A percentile compares a stretch with the other conserved stretches of the same genome.
phyloP scores from a whole-genome alignment of 306 rosid species.

The Glycine latifolia region DNA sequence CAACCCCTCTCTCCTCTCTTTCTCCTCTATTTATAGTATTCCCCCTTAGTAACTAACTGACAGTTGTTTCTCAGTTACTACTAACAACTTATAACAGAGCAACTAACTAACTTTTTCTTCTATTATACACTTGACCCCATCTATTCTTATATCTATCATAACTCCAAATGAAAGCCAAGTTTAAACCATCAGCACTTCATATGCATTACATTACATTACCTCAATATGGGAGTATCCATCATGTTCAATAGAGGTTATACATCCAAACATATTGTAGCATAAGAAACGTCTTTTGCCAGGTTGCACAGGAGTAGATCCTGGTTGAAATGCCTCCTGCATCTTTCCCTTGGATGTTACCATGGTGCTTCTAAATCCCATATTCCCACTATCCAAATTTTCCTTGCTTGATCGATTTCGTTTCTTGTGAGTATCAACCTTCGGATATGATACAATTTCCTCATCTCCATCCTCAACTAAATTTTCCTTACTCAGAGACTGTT shows the following conservation, averaged over 20 bases:
- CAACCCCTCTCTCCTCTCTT: too few species aligned
- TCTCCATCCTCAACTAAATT: constrained; percentile 59
- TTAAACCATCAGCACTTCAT: constrained; percentile 10
- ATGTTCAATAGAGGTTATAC: constrained; percentile 79
- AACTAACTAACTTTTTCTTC: too few species aligned
- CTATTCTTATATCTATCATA: too few species aligned
- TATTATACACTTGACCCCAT: too few species aligned
- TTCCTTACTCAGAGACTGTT: constrained; percentile 56
- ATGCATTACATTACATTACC: constrained; percentile 51
- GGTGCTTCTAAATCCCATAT: constrained; percentile 53
- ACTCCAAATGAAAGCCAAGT: background rate
- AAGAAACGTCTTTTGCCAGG: constrained; percentile 84
- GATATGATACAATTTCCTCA: constrained; percentile 56
- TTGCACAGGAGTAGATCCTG: constrained; percentile 86
- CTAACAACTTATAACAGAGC: too few species aligned
- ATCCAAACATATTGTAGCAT: constrained; percentile 95
- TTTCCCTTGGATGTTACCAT: constrained; percentile 52
- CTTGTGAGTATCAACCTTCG: constrained; percentile 69
- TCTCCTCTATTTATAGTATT: too few species aligned
- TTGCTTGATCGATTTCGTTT: constrained; percentile 57
- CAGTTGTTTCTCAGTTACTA: too few species aligned
- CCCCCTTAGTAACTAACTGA: too few species aligned
- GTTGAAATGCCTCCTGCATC: constrained; percentile 93
- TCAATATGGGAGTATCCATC: constrained; percentile 95
- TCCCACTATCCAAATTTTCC: constrained; percentile 56